Evolutionary conservation across 169 alveolate genomes (phyloP), one percentile per base, ranked within the genome.

Genomic region (Ichthyophthirius multifiliis): DNA sequence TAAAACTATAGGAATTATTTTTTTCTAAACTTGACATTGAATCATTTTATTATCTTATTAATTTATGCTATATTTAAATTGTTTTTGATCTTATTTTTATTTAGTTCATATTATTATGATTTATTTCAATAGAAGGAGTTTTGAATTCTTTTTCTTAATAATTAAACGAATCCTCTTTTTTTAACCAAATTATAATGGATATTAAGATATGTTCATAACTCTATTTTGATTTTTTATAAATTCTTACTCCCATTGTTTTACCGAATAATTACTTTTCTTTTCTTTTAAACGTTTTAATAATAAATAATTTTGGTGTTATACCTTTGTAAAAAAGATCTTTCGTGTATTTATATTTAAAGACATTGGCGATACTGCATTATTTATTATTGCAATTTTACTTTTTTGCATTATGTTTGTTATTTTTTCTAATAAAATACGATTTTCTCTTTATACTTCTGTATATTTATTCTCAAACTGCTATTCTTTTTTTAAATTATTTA

Each of bases 401-500:
- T 45, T 43, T 13, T 73, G 67, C 89, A 84, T 80, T 31, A 89
- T 89, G 32, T 82, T 46, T 1, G 94, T 82, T 87, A 89, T 89
- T 77, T 89, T 89, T 37, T 85, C 84, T 18, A 89, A 80, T 23
- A 89, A 31, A 10, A 89, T 83, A 10, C 89, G 79, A 77, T 89
- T 89, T 75, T 84, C 94, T 43, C 92, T 46, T 37, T 89, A 90
- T 9, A 89, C 86, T 31, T 89, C 90, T 20, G 87, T 85, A 67
- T 82, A 83, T 30, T 90, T 74, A 16, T 46, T 65, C 12, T 67
- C 85, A 43, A 31, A 45, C 41, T 64, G 6, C 37, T 79, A 32
- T n/a, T 79, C 73, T n/a, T 37, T 46, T 27, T 64, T 64, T 5
- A 77, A 43, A 43, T 71, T 79, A 30, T 16, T 30, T 67, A 64